phyloP scores from a whole-genome alignment of 352 stramenopile genomes.

The Phytophthora cactorum region DNA sequence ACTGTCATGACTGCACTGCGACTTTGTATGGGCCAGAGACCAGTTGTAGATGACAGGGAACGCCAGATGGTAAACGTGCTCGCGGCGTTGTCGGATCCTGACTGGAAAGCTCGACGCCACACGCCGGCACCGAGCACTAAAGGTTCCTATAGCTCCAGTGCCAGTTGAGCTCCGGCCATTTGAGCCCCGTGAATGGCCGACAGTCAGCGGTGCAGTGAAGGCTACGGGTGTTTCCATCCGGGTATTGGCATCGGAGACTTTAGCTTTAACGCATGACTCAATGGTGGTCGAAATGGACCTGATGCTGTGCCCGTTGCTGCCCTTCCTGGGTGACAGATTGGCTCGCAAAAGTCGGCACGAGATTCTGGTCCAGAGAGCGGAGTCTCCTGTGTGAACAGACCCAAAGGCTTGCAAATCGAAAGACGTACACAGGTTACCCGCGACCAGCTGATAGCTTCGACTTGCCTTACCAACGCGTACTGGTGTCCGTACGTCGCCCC shows the following conservation, averaged over 20 bases:
- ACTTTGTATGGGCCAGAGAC: constrained; percentile 29
- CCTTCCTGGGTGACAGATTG: constrained; percentile 37
- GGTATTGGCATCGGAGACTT: not conserved
- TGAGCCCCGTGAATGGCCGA: constrained; percentile 7
- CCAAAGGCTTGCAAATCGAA: constrained; percentile 25
- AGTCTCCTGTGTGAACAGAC: not conserved
- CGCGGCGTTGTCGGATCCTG: constrained; percentile 15
- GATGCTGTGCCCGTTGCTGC: constrained; percentile 16
- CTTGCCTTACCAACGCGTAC: constrained; percentile 15
- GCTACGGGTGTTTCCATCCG: not conserved
- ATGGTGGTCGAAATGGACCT: constrained; percentile 20
- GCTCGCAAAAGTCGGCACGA: constrained; percentile 16
- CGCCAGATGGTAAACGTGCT: constrained; percentile 22
- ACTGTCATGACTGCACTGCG: constrained; percentile 8
- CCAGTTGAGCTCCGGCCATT: constrained; percentile 14
- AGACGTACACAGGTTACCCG: constrained; percentile 5
- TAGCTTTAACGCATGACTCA: not conserved
- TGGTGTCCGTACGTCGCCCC: constrained; percentile 21
- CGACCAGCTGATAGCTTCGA: constrained; percentile 23
- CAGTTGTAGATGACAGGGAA: constrained; percentile 16
- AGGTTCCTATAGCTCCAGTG: constrained; percentile 1
- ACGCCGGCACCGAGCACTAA: not conserved
- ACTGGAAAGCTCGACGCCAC: constrained; percentile 20
- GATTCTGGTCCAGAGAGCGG: constrained; percentile 29
- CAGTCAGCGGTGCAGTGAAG: not conserved